Base-by-base conservation (phyloP, 1,139 yeast species). In the Yamadazyma siamensis region DNA sequence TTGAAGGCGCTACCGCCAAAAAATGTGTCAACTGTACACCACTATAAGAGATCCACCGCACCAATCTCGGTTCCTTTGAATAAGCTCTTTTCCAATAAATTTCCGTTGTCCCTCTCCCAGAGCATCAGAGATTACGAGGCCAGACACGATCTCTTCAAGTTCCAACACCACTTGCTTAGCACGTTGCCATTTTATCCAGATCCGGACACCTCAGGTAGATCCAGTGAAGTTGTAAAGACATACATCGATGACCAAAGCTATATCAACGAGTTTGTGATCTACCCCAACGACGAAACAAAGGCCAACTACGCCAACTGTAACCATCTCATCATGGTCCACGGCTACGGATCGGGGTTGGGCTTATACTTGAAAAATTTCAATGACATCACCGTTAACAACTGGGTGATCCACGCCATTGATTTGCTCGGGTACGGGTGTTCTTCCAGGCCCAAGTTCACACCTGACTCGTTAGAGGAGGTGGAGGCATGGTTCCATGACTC, bases 261-360 rank as follows among this genome's bases (percentile, higher is more conserved):
- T 38, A 79, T 82, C 27, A 81, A 81, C 46, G 91, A 81, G 50
- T 75, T 78, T 47, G 72, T 69, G 31, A 75, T 80, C 2, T 61
- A 65, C 32, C 82, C 85, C 0, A 54, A 57, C 4, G 52, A 56
- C 6, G 56, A 57, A 20, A 48, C 61, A 3, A 52, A 55, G 7
- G 50, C 46, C 29, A 46, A 49, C 28, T 38, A 46, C 14, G 28
- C 26, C 13, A 36, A 36, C 1, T 45, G 61, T 39, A 72, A 77
- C 36, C 89, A 82, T 54, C 55, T 82, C 23, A 69, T 83, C 1
- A 60, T 83, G 56, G 59, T 82, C 5, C 94, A 83, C 54, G 94
- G 94, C 0, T 82, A 83, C 46, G 94, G 91, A 2, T 86, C 85
- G 0, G 89, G 89, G 0, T 54, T 81, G 11, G 91, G 94, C 0